Percentiles rank a stretch among this genome's conserved stretches.
Conservation (phyloP, 202 grass and related monocot species). For the Zizania palustris region DNA sequence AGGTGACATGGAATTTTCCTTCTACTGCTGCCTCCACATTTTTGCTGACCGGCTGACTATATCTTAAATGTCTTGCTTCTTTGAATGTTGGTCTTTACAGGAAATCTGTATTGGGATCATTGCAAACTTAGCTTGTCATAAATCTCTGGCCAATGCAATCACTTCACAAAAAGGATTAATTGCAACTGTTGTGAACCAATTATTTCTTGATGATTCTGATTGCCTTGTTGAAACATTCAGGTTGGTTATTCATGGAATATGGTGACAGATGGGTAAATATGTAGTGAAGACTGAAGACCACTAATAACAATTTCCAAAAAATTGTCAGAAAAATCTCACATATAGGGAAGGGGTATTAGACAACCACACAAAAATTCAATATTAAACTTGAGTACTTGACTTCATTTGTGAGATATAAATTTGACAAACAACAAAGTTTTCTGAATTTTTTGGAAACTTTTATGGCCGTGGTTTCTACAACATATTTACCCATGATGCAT, state of each 20-base stretch:
- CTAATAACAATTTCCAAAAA: neutral
- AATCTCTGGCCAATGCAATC: constrained; percentile 63
- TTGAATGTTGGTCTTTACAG: constrained; percentile 47
- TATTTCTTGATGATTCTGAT: constrained; percentile 71
- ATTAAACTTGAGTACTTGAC: too few species aligned
- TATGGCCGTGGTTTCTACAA: neutral
- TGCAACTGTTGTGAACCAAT: constrained; percentile 63
- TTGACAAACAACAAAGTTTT: neutral
- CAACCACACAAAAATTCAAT: too few species aligned
- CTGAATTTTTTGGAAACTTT: neutral
- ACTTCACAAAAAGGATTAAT: constrained; percentile 69
- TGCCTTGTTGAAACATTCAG: constrained; percentile 94
- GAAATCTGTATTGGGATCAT: constrained; percentile 98
- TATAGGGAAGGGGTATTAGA: too few species aligned
- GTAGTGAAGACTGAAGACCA: neutral
- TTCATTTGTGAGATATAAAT: too few species aligned
- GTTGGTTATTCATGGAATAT: constrained; percentile 36
- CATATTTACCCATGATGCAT: neutral
- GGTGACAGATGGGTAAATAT: neutral
- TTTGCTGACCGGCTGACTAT: constrained; percentile 6
- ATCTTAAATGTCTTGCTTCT: constrained; percentile 24
- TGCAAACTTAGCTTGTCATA: constrained; percentile 87
- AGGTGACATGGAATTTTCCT: constrained; percentile 46
- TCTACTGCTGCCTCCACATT: constrained; percentile 19
- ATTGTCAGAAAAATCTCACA: neutral